Evolutionary conservation across 192 early-diverging fungal species (phyloP).

Genomic region (Backusella macrospora): DNA sequence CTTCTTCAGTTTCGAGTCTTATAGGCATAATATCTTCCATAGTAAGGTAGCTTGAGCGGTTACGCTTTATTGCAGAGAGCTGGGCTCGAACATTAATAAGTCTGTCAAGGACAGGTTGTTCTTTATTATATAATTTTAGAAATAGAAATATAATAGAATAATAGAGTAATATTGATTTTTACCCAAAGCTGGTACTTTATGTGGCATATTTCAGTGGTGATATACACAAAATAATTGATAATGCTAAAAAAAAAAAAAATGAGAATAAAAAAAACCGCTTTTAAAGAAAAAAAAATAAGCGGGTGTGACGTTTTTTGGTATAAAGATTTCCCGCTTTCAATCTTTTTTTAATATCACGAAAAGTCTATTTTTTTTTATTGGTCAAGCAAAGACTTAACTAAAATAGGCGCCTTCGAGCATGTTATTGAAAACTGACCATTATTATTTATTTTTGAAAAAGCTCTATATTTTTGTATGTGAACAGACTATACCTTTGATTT

Average conservation of each 20-base stretch:
- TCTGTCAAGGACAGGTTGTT: constrained; percentile 61
- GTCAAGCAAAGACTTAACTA: background rate
- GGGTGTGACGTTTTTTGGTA: constrained; percentile 8
- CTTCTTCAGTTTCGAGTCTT: constrained; percentile 57
- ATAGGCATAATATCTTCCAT: constrained; percentile 60
- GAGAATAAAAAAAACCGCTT: background rate
- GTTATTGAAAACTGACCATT: too few relatives aligned
- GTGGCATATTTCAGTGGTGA: background rate
- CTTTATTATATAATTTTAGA: constrained; percentile 30
- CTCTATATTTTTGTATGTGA: too few relatives aligned
- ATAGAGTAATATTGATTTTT: background rate
- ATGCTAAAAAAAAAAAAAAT: background rate
- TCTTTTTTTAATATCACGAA: constrained; percentile 4
- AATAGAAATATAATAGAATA: background rate
- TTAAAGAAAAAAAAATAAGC: background rate
- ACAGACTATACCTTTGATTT: too few relatives aligned
- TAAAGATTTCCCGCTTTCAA: background rate
- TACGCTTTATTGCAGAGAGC: constrained; percentile 70
- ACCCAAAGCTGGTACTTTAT: background rate
- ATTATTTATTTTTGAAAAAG: too few relatives aligned
- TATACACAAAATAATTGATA: background rate
- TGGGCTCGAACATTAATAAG: constrained; percentile 67
- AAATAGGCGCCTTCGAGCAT: too few relatives aligned
- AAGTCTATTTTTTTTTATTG: background rate
- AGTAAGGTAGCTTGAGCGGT: constrained; percentile 68